A percentile compares a stretch with the other conserved stretches of the same genome.
These are phyloP conservation scores for Scopulariopsis brevicaulis DNA, from an alignment of 2,329 filamentous ascomycete genomes.

Conservation along the genomic window DNA sequence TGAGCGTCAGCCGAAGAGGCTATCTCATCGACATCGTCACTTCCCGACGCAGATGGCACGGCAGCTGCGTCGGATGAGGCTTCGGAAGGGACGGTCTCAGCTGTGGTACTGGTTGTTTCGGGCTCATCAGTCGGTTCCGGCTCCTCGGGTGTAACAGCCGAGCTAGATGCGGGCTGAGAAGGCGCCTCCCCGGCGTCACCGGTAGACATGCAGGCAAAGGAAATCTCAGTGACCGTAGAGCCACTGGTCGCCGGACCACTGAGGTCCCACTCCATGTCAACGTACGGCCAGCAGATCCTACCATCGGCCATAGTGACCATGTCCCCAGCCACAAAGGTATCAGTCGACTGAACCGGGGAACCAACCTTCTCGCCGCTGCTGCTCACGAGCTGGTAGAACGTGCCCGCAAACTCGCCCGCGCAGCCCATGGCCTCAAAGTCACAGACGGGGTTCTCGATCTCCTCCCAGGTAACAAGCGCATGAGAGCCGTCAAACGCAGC, in stretches of 20 bases:
- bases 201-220: constrained; percentile 34
- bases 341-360: constrained; percentile 31
- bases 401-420: constrained; percentile 43
- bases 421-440: constrained; percentile 48
- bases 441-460: constrained; percentile 43
- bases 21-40: background rate
- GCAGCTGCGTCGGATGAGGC: background rate
- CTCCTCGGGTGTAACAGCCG: background rate
- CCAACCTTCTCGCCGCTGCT: constrained; percentile 39
- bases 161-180: background rate
- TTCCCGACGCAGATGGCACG: background rate
- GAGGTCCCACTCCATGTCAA: constrained; percentile 41
- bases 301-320: constrained; percentile 49
- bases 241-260: constrained; percentile 13
- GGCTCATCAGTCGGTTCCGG: background rate
- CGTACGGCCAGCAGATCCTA: constrained; percentile 50
- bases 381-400: constrained; percentile 47
- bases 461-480: constrained; percentile 49
- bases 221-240: constrained; percentile 28
- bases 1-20: background rate
- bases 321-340: constrained; percentile 50
- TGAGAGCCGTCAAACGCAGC: constrained; percentile 38
- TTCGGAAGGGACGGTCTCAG: background rate
- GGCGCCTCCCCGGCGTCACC: background rate
- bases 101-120: background rate